Evolutionary conservation across 1,284 basidiomycete genomes (phyloP).

Genomic region (Chiua sp.): DNA sequence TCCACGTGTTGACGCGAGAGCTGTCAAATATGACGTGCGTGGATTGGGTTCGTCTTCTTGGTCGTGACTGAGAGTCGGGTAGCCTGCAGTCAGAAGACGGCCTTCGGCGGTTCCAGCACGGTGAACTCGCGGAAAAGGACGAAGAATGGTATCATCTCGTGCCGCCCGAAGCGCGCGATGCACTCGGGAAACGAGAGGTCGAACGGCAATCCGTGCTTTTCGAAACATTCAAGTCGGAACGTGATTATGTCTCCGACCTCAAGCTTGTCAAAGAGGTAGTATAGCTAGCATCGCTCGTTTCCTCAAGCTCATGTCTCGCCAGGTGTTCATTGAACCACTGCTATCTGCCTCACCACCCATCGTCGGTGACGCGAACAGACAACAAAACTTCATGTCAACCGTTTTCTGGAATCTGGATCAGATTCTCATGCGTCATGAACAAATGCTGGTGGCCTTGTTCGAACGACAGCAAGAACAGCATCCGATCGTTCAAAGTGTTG

Average conservation of each 20-base stretch:
- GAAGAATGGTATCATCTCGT: constrained; percentile 83
- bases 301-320: constrained; percentile 8
- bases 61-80: constrained; percentile 12
- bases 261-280: constrained; percentile 67
- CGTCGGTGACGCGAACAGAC: constrained; percentile 50
- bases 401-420: constrained; percentile 78
- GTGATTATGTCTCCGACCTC: constrained; percentile 80
- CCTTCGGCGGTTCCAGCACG: constrained; percentile 65
- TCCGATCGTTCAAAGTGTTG: constrained; percentile 76
- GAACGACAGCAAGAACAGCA: constrained; percentile 79
- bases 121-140: constrained; percentile 61
- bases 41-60: constrained; percentile 21
- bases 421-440: constrained; percentile 67
- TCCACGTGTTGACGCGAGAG: constrained; percentile 49
- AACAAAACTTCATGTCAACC: constrained; percentile 65
- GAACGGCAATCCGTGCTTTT: constrained; percentile 83
- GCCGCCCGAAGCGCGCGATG: constrained; percentile 66
- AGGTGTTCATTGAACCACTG: constrained; percentile 76
- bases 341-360: constrained; percentile 58
- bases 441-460: constrained; percentile 70
- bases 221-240: constrained; percentile 82
- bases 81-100: constrained; percentile 69
- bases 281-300: constrained; percentile 2
- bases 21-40: constrained; percentile 63
- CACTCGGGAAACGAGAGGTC: constrained; percentile 73